Conservation (phyloP, 2,329 filamentous ascomycete species). For the Trichoderma sp. region DNA sequence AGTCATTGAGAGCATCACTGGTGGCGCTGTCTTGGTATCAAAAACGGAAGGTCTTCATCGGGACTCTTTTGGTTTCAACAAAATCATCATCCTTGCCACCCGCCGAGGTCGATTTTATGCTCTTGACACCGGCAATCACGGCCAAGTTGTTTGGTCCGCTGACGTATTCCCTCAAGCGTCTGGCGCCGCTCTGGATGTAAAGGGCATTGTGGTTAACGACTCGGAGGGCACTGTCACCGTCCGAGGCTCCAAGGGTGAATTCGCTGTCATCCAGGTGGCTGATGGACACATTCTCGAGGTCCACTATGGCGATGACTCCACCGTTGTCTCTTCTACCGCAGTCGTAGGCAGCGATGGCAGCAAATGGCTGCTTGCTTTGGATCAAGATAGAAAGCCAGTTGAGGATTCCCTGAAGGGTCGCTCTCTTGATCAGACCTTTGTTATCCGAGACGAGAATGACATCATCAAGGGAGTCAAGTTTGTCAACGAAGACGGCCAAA, state of each 20-base stretch:
- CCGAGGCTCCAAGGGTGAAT: constrained; percentile 64
- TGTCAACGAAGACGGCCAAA: constrained; percentile 46
- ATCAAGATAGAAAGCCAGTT: constrained; percentile 51
- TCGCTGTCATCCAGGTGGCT: constrained; percentile 58
- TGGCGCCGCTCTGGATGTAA: constrained; percentile 63
- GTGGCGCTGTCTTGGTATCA: constrained; percentile 53
- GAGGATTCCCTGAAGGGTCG: constrained; percentile 50
- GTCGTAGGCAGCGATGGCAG: constrained; percentile 57
- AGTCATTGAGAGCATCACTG: constrained; percentile 67
- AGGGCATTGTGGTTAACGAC: constrained; percentile 67
- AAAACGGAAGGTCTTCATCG: constrained; percentile 55
- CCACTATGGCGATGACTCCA: constrained; percentile 31
- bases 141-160: constrained; percentile 75
- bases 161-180: constrained; percentile 62
- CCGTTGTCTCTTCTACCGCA: constrained; percentile 48
- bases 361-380: constrained; percentile 59
- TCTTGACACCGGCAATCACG: constrained; percentile 75
- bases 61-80: constrained; percentile 87
- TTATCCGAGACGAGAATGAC: constrained; percentile 55
- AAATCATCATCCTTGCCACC: constrained; percentile 80
- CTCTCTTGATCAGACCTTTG: constrained; percentile 57
- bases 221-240: constrained; percentile 60
- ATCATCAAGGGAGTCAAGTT: constrained; percentile 61
- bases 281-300: constrained; percentile 57
- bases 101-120: constrained; percentile 78